phyloP scores from a whole-genome alignment of 1,139 yeast genomes.

The Blastobotrys arbuscula region DNA sequence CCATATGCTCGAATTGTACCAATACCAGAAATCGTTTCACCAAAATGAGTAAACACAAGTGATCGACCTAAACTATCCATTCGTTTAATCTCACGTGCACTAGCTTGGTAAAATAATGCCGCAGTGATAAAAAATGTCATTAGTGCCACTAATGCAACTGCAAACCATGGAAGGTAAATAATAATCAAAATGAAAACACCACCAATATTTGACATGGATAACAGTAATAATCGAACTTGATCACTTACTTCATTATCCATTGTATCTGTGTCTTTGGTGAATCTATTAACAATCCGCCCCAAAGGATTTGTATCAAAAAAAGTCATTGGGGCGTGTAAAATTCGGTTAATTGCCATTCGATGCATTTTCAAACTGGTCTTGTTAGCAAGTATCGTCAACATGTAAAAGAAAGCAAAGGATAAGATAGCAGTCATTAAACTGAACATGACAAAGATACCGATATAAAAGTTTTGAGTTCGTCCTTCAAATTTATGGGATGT shows the following conservation, averaged over 20 bases:
- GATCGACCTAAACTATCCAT: conserved; percentile 75
- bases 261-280: conserved; percentile 79
- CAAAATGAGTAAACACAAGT: conserved; percentile 68
- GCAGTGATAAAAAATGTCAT: conserved; percentile 42
- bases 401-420: conserved; percentile 41
- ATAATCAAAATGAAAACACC: conserved; percentile 67
- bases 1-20: conserved; percentile 62
- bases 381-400: conserved; percentile 48
- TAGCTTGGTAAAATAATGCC: conserved; percentile 62
- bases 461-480: conserved; percentile 52
- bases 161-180: conserved; percentile 72
- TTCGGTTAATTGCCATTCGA: conserved; percentile 48
- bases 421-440: conserved; percentile 37
- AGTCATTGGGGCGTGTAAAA: conserved; percentile 73
- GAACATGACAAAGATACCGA: conserved; percentile 62
- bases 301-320: conserved; percentile 64
- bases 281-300: conserved; percentile 66
- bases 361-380: conserved; percentile 36
- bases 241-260: conserved; percentile 60
- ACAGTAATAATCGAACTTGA: conserved; percentile 41
- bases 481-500: conserved; percentile 48
- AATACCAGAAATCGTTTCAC: conserved; percentile 69
- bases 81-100: conserved; percentile 81
- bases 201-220: conserved; percentile 46
- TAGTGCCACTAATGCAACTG: conserved; percentile 60